Evolutionary conservation across 129 eudicot genomes (phyloP).

Genomic region (Saussurea involucrata): DNA sequence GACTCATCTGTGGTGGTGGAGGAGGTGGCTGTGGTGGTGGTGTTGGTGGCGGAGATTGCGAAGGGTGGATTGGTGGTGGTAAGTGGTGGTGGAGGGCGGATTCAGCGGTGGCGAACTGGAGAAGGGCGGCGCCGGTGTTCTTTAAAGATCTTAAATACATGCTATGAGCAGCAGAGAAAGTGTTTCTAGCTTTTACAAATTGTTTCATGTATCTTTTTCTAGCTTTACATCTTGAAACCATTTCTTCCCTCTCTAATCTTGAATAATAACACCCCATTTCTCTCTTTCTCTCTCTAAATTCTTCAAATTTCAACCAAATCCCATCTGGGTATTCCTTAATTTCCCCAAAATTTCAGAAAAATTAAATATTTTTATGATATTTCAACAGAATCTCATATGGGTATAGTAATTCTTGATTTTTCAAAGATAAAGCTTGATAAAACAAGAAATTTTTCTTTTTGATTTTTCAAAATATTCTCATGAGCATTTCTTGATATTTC

Average conservation of each 20-base stretch:
- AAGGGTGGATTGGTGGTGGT: conserved; percentile 8
- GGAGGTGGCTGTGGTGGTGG: conserved; percentile 31
- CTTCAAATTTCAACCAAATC: conserved; percentile 15
- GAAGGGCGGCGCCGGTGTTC: conserved; percentile 74
- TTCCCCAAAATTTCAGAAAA: neutral
- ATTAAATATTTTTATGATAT: neutral
- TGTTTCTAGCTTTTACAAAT: conserved; percentile 74
- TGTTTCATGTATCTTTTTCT: conserved; percentile 88
- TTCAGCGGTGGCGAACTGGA: conserved; percentile 82
- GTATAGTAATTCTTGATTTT: neutral
- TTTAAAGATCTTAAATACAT: conserved; percentile 66
- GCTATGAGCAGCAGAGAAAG: conserved; percentile 66
- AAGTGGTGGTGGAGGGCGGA: conserved; percentile 48
- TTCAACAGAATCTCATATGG: neutral
- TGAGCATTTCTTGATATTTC: conserved; percentile 8
- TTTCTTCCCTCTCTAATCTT: conserved; percentile 72
- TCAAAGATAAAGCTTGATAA: neutral
- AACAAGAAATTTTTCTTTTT: neutral
- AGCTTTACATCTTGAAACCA: conserved; percentile 82
- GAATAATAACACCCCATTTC: conserved; percentile 84
- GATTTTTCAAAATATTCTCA: neutral
- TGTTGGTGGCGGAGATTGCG: conserved; percentile 6
- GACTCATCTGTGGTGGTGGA: conserved; percentile 71
- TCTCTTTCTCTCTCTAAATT: neutral
- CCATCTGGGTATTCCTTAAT: conserved; percentile 16